phyloP scores from a whole-genome alignment of 2,329 filamentous ascomycete genomes.

The Pseudogymnoascus sp. region DNA sequence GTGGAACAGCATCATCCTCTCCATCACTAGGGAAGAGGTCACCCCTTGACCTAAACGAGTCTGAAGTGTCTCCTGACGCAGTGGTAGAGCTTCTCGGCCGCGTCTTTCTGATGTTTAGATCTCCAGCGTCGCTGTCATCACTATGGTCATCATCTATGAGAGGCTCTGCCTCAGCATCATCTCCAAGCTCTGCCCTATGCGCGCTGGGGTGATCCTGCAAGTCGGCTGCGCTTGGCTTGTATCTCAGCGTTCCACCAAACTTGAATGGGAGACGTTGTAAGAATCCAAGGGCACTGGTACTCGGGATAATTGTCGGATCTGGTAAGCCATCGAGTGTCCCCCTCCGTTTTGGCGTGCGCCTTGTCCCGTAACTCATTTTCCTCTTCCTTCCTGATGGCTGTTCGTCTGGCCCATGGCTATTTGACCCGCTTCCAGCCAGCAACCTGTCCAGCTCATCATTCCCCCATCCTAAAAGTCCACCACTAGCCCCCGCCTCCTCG shows the following conservation, averaged over 20 bases:
- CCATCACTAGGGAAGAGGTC: conserved; percentile 85
- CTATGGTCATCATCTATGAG: conserved; percentile 56
- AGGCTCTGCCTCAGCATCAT: conserved; percentile 54
- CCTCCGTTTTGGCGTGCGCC: conserved; percentile 47
- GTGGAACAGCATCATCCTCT: conserved; percentile 80
- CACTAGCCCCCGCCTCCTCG: conserved; percentile 39
- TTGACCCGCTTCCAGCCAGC: conserved; percentile 57
- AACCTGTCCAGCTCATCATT: conserved; percentile 80
- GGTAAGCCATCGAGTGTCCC: conserved; percentile 40
- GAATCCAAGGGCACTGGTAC: conserved; percentile 78
- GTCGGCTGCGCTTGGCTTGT: conserved; percentile 85
- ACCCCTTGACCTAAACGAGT: conserved; percentile 77
- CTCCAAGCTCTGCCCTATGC: conserved; percentile 33
- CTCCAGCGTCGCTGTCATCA: conserved; percentile 22
- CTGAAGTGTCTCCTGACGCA: conserved; percentile 71
- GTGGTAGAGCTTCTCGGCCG: conserved; percentile 69
- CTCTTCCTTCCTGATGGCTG: conserved; percentile 63
- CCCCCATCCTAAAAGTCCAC: conserved; percentile 65
- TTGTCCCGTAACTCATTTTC: conserved; percentile 83
- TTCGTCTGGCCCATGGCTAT: conserved; percentile 34
- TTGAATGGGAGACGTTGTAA: conserved; percentile 76
- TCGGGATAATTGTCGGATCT: conserved; percentile 85
- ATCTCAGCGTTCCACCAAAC: conserved; percentile 71
- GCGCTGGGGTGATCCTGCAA: conserved; percentile 73
- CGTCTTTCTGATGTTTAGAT: conserved; percentile 23